phyloP scores from a whole-genome alignment of 805 yeast genomes.

The Saccharomycopsis selenospora region DNA sequence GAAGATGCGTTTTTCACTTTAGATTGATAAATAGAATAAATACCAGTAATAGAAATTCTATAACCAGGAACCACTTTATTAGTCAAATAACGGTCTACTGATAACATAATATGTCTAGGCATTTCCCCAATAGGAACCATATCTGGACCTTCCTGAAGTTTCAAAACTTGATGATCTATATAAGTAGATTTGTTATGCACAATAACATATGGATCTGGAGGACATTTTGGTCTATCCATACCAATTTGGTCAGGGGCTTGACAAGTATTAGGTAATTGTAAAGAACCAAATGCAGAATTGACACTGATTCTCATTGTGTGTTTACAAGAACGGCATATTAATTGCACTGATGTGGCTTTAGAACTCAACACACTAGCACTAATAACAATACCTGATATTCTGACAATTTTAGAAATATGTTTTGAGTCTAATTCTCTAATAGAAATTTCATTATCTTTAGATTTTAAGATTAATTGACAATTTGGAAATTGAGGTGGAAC shows the following conservation, averaged over 20 bases:
- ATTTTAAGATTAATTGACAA: conserved; percentile 73
- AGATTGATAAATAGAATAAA: conserved; percentile 83
- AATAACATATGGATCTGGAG: conserved; percentile 85
- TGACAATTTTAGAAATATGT: conserved; percentile 80
- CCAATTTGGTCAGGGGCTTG: conserved; percentile 42
- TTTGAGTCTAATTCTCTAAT: conserved; percentile 81
- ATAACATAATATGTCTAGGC: conserved; percentile 87
- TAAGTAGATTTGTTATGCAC: conserved; percentile 92
- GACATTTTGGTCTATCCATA: conserved; percentile 52
- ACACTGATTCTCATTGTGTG: conserved; percentile 64
- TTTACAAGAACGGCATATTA: conserved; percentile 83
- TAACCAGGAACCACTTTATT: conserved; percentile 94
- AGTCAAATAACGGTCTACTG: conserved; percentile 84
- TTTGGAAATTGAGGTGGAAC: conserved; percentile 56
- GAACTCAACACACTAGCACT: conserved; percentile 85
- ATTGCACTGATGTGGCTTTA: conserved; percentile 73
- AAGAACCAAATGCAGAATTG: conserved; percentile 61
- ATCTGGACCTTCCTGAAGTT: conserved; percentile 95
- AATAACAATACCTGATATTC: conserved; percentile 89
- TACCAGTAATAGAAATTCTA: conserved; percentile 84
- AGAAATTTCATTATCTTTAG: conserved; percentile 63
- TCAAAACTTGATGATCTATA: conserved; percentile 89
- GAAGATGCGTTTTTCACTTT: conserved; percentile 46
- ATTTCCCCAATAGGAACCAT: conserved; percentile 98
- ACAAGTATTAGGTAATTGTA: conserved; percentile 62